A percentile compares a stretch with the other conserved stretches of the same genome.
Evolutionary conservation across 257 asterid species (phyloP).

Genomic region (Solanum lycopersicoides): DNA sequence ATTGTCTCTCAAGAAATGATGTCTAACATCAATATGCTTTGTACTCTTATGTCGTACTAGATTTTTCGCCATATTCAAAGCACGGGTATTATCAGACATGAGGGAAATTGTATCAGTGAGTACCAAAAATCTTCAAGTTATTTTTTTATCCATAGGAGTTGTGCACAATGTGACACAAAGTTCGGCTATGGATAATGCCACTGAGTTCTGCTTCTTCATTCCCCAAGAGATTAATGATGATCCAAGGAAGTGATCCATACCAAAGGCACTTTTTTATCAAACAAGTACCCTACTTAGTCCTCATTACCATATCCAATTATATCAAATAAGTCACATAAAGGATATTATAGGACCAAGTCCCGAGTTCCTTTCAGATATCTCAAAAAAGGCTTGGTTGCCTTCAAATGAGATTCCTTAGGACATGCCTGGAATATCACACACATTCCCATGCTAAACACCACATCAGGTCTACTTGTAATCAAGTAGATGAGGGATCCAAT

Average conservation of each 20-base stretch:
- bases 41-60: background rate
- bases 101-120: background rate
- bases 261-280: background rate
- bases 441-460: background rate
- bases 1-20: background rate
- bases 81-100: background rate
- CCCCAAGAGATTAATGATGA: background rate
- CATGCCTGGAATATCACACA: too few relatives aligned
- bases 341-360: background rate
- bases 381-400: background rate
- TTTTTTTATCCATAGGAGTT: background rate
- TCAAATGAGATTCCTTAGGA: background rate
- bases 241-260: background rate
- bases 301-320: background rate
- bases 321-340: background rate
- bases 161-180: background rate
- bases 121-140: too few relatives aligned
- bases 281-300: background rate
- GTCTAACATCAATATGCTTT: too few relatives aligned
- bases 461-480: background rate
- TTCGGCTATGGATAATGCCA: background rate
- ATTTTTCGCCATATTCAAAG: background rate
- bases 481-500: background rate
- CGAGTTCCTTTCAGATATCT: background rate
- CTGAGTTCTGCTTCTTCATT: background rate